Evolutionary conservation across 2,329 filamentous ascomycete genomes (phyloP).

Genomic region (Fusarium penzigii): DNA sequence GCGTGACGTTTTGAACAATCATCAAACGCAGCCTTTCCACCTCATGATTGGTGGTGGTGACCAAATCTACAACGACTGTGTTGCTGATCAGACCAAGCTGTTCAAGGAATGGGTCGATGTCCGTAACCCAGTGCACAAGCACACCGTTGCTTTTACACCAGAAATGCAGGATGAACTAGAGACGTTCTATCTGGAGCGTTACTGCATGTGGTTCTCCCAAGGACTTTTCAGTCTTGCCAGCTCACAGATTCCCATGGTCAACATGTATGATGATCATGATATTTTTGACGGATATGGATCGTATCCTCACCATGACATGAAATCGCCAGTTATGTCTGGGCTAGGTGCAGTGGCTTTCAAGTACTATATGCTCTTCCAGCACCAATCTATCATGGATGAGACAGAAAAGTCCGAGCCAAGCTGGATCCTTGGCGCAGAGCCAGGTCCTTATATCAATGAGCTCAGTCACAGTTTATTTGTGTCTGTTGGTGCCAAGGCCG

Average conservation of each 20-base stretch:
- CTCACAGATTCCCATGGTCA: slow-evolving; percentile 96
- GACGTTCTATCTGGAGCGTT: slow-evolving; percentile 82
- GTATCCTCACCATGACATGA: slow-evolving; percentile 91
- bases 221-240: slow-evolving; percentile 91
- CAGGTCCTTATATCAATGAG: slow-evolving; percentile 89
- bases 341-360: slow-evolving; percentile 93
- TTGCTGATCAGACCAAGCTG: slow-evolving; percentile 70
- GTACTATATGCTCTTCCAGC: slow-evolving; percentile 98
- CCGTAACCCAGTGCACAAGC: slow-evolving; percentile 78
- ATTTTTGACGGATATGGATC: slow-evolving; percentile 92
- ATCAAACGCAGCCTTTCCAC: slow-evolving; percentile 91
- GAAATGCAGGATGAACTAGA: slow-evolving; percentile 91
- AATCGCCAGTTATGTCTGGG: slow-evolving; percentile 83
- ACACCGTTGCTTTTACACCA: slow-evolving; percentile 72
- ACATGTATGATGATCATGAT: slow-evolving; percentile 96
- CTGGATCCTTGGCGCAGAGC: slow-evolving; percentile 78
- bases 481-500: slow-evolving; percentile 74
- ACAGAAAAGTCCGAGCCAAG: slow-evolving; percentile 83
- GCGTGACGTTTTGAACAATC: slow-evolving; percentile 91
- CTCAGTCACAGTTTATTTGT: slow-evolving; percentile 84
- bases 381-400: slow-evolving; percentile 83
- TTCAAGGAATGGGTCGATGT: slow-evolving; percentile 86
- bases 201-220: slow-evolving; percentile 94
- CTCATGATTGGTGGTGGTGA: slow-evolving; percentile 98
- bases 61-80: slow-evolving; percentile 92